Conservation (phyloP, 495 filamentous ascomycete genomes). For the Daldinia loculata region DNA sequence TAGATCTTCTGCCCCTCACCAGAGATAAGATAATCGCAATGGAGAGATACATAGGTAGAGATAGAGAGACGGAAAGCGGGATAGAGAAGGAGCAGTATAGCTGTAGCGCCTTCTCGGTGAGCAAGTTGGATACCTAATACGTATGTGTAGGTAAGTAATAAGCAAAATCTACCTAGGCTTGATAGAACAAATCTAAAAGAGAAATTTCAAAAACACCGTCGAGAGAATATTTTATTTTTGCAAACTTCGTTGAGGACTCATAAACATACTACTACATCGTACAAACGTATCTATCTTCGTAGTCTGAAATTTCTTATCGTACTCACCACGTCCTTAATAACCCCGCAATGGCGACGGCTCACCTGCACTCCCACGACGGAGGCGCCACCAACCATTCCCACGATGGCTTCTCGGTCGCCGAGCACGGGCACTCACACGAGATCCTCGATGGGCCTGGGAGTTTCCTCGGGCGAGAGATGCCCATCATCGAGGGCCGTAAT, state of each 20-base stretch:
- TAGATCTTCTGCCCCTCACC: slow-evolving; percentile 33
- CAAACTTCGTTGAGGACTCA: background rate
- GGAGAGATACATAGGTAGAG: slow-evolving; percentile 7
- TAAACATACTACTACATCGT: background rate
- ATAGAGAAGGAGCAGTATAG: background rate
- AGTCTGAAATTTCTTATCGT: background rate
- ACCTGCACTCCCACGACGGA: slow-evolving; percentile 66
- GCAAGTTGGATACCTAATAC: slow-evolving; percentile 10
- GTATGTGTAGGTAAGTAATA: background rate
- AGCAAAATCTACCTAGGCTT: background rate
- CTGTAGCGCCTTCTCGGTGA: slow-evolving; percentile 2
- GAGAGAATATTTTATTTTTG: background rate
- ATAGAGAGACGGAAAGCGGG: background rate
- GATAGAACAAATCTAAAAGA: background rate
- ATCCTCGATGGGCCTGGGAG: slow-evolving; percentile 94
- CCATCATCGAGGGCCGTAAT: slow-evolving; percentile 83
- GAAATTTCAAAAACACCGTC: background rate
- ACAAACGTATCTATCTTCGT: background rate
- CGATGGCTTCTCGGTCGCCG: slow-evolving; percentile 68
- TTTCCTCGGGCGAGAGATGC: slow-evolving; percentile 91
- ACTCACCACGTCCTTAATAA: background rate
- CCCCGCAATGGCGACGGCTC: slow-evolving; percentile 36
- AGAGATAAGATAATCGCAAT: slow-evolving; percentile 26
- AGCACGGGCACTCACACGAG: slow-evolving; percentile 95
- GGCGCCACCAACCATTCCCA: slow-evolving; percentile 66